Conservation (phyloP, 2,329 filamentous ascomycete species). For the Camptophora hylomeconis region DNA sequence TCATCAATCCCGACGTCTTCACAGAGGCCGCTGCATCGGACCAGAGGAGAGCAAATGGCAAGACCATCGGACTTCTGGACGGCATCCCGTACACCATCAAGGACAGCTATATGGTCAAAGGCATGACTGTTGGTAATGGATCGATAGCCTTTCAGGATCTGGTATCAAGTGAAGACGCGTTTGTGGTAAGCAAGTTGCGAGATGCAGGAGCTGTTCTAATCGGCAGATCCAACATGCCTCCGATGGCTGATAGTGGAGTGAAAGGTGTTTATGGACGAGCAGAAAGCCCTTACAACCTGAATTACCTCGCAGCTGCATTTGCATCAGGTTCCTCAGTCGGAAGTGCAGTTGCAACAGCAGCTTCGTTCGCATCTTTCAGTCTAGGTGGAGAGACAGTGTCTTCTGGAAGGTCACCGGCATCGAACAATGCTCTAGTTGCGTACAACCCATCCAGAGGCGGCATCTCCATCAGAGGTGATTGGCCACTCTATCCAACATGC, state of each 20-base stretch:
- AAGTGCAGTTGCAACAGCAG: conserved; percentile 36
- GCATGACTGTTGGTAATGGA: conserved; percentile 39
- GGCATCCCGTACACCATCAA: conserved; percentile 46
- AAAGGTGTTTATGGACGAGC: conserved; percentile 44
- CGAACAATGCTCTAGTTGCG: conserved; percentile 39
- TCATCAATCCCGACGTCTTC: conserved; percentile 34
- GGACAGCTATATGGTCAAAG: conserved; percentile 41
- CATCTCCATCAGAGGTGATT: conserved; percentile 37
- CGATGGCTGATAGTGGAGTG: conserved; percentile 47
- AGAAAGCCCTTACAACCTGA: conserved; percentile 42
- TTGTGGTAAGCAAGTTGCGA: conserved; percentile 33
- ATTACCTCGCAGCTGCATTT: conserved; percentile 37
- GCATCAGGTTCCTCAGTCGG: conserved; percentile 43
- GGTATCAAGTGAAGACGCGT: conserved; percentile 38
- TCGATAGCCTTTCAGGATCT: conserved; percentile 41
- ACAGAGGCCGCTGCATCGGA: conserved; percentile 36
- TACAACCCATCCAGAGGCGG: conserved; percentile 40
- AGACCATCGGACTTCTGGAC: conserved; percentile 31
- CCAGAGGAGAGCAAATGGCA: conserved; percentile 26
- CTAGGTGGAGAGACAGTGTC: conserved; percentile 40
- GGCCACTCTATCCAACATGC: conserved; percentile 40
- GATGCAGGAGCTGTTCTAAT: conserved; percentile 38
- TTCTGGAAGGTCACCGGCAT: conserved; percentile 39
- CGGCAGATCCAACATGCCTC: conserved; percentile 46
- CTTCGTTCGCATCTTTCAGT: conserved; percentile 36